Evolutionary conservation across 495 filamentous ascomycete genomes (phyloP).

Genomic region (Schizothecium vesticola): DNA sequence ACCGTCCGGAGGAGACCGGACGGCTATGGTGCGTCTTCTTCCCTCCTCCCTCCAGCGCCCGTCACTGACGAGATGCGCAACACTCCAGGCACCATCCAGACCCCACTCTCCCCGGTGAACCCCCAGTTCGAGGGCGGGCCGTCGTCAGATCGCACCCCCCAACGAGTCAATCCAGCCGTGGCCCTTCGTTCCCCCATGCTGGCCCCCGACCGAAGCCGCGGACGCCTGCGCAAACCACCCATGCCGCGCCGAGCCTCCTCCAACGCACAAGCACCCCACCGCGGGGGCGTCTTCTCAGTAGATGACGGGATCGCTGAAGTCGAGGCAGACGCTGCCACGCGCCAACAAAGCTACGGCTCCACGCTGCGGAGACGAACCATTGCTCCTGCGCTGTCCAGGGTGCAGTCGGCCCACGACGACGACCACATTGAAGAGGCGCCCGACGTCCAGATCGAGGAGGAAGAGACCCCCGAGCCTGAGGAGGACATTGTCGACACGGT

Average conservation of each 20-base stretch:
- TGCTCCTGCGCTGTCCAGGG: conserved; percentile 56
- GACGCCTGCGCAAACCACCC: conserved; percentile 62
- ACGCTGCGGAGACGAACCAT: conserved; percentile 70
- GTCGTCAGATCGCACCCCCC: conserved; percentile 25
- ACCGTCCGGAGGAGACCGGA: conserved; percentile 45
- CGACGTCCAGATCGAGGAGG: conserved; percentile 21
- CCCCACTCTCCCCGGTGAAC: not conserved
- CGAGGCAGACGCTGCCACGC: conserved; percentile 49
- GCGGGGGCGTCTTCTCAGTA: conserved; percentile 84
- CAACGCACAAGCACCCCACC: conserved; percentile 66
- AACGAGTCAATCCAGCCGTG: conserved; percentile 18
- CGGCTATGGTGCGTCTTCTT: conserved; percentile 33
- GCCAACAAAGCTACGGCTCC: conserved; percentile 45
- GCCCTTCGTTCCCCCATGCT: conserved; percentile 48
- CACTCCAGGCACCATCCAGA: not conserved
- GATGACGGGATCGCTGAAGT: conserved; percentile 88
- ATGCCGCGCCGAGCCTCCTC: conserved; percentile 68
- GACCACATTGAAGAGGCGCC: conserved; percentile 31
- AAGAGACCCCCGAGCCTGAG: conserved; percentile 15
- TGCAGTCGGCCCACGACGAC: conserved; percentile 45
- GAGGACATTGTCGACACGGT: conserved; percentile 25
- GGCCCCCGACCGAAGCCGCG: conserved; percentile 51
- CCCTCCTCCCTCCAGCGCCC: not conserved
- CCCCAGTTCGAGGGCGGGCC: not conserved
- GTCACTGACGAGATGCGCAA: not conserved